Base-by-base conservation (phyloP, 2,329 filamentous ascomycete species). In the Talaromyces sp. region DNA sequence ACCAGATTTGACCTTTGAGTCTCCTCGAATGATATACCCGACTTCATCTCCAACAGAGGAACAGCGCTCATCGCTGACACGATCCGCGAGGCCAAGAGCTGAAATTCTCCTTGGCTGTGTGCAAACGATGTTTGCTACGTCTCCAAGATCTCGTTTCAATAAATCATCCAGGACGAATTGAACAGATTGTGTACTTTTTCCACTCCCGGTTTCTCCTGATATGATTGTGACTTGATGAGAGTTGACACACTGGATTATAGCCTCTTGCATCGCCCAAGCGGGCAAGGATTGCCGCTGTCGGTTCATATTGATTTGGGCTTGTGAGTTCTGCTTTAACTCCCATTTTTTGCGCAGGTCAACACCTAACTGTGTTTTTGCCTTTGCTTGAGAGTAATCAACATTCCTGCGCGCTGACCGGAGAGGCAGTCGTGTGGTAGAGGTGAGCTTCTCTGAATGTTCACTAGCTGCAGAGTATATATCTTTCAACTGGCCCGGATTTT, bases 81-180 rank as follows among this genome's bases (percentile, higher is more conserved):
- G 88, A 75, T 99, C 95, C 2, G 95, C 96, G 64, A 99, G 83
- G 57, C 95, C 93, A 9, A 99, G 84, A 1, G 95, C 95, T 31
- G 93, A 97, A 65, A 99, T 98, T 73, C 95, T 86, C 63, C 95
- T 87, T 23, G 95, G 95, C 70, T 99, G 95, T 0, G 95, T 99
- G 70, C 96, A 96, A 64, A 99, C 87, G 66, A 99, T 96, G 71
- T 96, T 97, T 35, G 88, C 90, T 12, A 86, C 86, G 12, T 84
- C 85, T 2, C 93, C 95, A 8, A 96, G 81, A 7, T 88, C 86
- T 52, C 85, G 83, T 65, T 84, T 82, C 69, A 97, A 96, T 66
- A 98, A 80, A 69, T 98, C 91, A 70, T 99, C 95, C 1, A 99
- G 82, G 48, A 99, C 84, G 75, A 98, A 99, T 74, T 99, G 95